Evolutionary conservation across 2,329 filamentous ascomycete species (phyloP), one percentile per base, ranked within the genome.

Genomic region (Stylonectria norvegica): DNA sequence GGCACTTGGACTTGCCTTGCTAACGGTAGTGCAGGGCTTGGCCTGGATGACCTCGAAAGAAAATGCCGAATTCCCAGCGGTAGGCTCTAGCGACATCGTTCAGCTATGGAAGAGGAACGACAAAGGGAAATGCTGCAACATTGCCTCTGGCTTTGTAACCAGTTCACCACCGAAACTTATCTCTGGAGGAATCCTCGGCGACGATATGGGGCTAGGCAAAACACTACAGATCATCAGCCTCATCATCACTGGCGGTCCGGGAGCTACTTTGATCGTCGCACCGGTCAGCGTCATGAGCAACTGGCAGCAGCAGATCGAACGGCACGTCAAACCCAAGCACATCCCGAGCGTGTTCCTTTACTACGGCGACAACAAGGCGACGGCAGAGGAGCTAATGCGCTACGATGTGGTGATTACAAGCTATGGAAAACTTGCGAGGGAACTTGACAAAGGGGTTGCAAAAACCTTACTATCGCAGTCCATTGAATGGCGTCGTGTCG

Each of bases 161-260:
- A 62, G 60, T 0, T 62, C 61, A 3, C 63, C 73, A 2, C 88
- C 88, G 0, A 62, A 68, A 1, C 72, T 95, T 16, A 79, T 86
- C 5, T 86, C 81, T 35, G 89, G 89, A 14, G 89, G 89, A 20
- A 89, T 95, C 35, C 73, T 95, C 7, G 88, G 63, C 10, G 89
- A 95, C 60, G 89, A 95, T 55, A 95, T 95, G 90, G 89, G 89
- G 4, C 67, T 95, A 5, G 89, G 89, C 17, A 95, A 95, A 68
- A 95, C 89, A 1, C 73, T 95, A 7, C 86, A 95, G 59, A 76
- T 89, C 34, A 91, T 95, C 52, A 86, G 86, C 38, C 67, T 94
- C 23, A 83, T 95, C 40, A 66, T 90, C 36, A 70, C 70, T 4
- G 72, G 72, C 5, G 67, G 68, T 0, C 60, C 69, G 3, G 81